Evolutionary conservation across 2,329 filamentous ascomycete genomes (phyloP), one percentile per base, ranked within the genome.

Genomic region (Pseudogymnoascus destructans): DNA sequence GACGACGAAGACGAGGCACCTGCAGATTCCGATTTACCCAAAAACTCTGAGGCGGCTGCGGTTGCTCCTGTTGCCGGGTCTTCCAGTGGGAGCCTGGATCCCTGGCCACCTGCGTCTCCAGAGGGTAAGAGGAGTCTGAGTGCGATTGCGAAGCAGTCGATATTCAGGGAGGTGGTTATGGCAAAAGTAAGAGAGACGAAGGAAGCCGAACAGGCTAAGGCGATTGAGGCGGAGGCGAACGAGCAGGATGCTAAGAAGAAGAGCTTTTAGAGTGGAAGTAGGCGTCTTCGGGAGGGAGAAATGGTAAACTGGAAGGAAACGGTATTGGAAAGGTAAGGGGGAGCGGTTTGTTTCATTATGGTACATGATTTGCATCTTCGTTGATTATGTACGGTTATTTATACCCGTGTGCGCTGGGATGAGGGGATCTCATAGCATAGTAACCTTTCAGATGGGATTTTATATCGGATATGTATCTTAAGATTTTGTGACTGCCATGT

Each of bases 101-200:
- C 54, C 13, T 15, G 46, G 13, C 46, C 46, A 52, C 46, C 46
- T 17, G 0, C 23, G 15, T 55, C 59, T 6, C 60, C 63, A 9
- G 64, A 64, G 35, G 66, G 68, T 58, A 74, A 77, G 69, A 72
- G 71, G 61, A 73, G 67, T 52, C 69, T 80, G 10, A 74, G 74
- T 61, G 75, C 74, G 66, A 72, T 77, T 61, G 73, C 81, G 64
- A 79, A 79, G 68, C 75, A 80, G 59, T 80, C 89, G 62, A 95
- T 97, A 66, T 96, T 97, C 81, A 82, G 88, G 66, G 92, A 96
- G 72, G 88, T 97, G 10, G 92, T 96, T 11, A 76, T 95, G 59
- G 92, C 91, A 63, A 97, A 96, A 76, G 89, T 95, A 49, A 82
- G 86, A 61, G 91, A 95, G 72, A 87, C 89, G 80, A 95, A 95